Evolutionary conservation across 75 land plant genomes (phyloP).

Genomic region (Sequoiadendron giganteum): DNA sequence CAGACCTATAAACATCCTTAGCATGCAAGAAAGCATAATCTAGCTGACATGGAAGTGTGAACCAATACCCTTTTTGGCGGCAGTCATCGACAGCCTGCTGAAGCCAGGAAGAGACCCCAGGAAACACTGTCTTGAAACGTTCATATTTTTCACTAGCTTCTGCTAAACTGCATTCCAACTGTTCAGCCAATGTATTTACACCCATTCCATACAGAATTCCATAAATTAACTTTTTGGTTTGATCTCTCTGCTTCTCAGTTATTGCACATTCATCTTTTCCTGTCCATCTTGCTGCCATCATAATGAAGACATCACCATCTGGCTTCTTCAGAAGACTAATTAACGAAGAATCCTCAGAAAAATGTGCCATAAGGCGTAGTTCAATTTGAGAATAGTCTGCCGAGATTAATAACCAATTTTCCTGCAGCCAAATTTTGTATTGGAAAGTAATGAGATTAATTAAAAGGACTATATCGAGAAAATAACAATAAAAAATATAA

Average conservation of each 20-base stretch:
- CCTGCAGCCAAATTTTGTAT: slow-evolving; percentile 37
- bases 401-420: slow-evolving; percentile 81
- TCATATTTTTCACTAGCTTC: slow-evolving; percentile 79
- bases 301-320: slow-evolving; percentile 77
- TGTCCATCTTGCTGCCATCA: slow-evolving; percentile 92
- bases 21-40: neutral
- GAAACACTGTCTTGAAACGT: slow-evolving; percentile 82
- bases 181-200: slow-evolving; percentile 73
- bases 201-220: slow-evolving; percentile 99
- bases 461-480: neutral
- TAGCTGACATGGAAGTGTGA: neutral
- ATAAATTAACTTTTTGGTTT: slow-evolving; percentile 86
- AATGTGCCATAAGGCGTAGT: slow-evolving; percentile 96
- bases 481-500: neutral
- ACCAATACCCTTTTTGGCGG: slow-evolving; percentile 73
- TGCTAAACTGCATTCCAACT: slow-evolving; percentile 69
- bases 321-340: slow-evolving; percentile 74
- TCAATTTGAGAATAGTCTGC: slow-evolving; percentile 99
- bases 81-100: slow-evolving; percentile 67
- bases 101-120: slow-evolving; percentile 88
- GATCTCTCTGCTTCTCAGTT: slow-evolving; percentile 70
- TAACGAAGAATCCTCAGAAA: slow-evolving; percentile 70
- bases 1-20: neutral
- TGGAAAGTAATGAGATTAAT: slow-evolving; percentile 8
- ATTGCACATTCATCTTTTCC: slow-evolving; percentile 52